Percentiles rank a stretch among this genome's conserved stretches.
These are phyloP conservation scores for Eucalyptus brandiana DNA, from an alignment of 345 rosid species.

Conservation along the genomic window DNA sequence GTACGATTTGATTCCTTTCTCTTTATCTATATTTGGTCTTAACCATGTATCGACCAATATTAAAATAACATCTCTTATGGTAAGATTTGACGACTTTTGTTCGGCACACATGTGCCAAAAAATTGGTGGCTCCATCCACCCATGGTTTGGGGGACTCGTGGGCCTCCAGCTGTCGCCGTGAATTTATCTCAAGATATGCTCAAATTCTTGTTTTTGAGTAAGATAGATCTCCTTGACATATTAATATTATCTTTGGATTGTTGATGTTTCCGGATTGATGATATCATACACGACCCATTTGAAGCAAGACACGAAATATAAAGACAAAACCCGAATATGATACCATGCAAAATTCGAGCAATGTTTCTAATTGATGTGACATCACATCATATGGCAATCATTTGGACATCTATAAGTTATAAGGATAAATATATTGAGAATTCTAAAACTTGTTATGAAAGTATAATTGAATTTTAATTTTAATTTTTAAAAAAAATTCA, in stretches of 20 bases:
- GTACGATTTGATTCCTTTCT: neutral
- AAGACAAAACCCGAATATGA: neutral
- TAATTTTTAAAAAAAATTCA: too few species aligned
- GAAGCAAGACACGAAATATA: neutral
- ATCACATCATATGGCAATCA: neutral
- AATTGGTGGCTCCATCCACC: neutral
- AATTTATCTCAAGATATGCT: neutral
- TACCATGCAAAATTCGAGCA: neutral
- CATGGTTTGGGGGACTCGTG: neutral
- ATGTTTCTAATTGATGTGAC: neutral
- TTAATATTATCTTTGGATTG: neutral
- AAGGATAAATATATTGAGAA: too few species aligned
- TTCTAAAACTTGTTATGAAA: accelerated
- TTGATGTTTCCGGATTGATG: neutral
- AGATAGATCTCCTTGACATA: neutral
- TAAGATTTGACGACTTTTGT: neutral
- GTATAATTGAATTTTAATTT: too few species aligned
- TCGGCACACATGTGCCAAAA: neutral
- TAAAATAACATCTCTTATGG: neutral
- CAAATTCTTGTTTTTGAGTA: neutral
- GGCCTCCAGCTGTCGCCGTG: neutral
- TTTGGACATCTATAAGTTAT: neutral
- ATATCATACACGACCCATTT: neutral
- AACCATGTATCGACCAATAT: neutral
- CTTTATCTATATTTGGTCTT: neutral